These are phyloP conservation scores for Uronychia binucleata DNA, from an alignment of 73 alveolate species.

Conservation along the genomic window DNA sequence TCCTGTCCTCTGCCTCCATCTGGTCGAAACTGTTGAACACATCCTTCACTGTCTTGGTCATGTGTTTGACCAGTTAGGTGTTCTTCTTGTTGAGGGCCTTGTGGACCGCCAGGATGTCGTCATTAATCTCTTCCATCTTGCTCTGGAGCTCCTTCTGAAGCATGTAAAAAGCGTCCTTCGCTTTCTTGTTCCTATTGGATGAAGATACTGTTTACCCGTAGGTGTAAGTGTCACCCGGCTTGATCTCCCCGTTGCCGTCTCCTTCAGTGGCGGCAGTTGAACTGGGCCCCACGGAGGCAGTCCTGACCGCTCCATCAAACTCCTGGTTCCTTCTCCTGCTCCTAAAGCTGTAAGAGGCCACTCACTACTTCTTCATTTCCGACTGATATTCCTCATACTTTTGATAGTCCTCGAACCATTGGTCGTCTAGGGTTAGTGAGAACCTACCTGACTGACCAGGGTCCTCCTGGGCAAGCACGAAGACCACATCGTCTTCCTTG, in stretches of 20 bases:
- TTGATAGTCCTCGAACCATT: neutral
- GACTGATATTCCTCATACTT: neutral
- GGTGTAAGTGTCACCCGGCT: slow-evolving; percentile 25
- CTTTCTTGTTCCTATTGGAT: slow-evolving; percentile 30
- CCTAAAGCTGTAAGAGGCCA: no score
- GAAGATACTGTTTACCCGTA: neutral
- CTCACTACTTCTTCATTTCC: neutral
- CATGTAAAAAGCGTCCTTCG: slow-evolving; percentile 38
- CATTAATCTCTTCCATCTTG: slow-evolving; percentile 21
- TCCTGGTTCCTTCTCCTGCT: neutral
- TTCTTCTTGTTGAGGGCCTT: slow-evolving; percentile 45
- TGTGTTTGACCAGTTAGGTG: slow-evolving; percentile 39
- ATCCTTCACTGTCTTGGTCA: slow-evolving; percentile 11
- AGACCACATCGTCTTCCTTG: slow-evolving; percentile 83
- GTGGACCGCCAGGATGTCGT: slow-evolving; percentile 24
- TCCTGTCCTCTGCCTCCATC: neutral
- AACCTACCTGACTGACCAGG: slow-evolving; percentile 49
- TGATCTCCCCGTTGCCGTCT: slow-evolving; percentile 20
- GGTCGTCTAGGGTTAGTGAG: neutral
- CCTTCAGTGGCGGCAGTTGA: slow-evolving; percentile 9
- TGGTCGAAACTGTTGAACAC: slow-evolving; percentile 4
- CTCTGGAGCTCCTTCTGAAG: slow-evolving; percentile 5
- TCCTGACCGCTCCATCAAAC: slow-evolving; percentile 6
- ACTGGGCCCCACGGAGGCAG: neutral
- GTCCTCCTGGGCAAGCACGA: slow-evolving; percentile 80